A percentile compares a stretch with the other conserved stretches of the same genome.
Conservation (phyloP, 805 yeast genomes). For the Zygosaccharomyces bisporus region DNA sequence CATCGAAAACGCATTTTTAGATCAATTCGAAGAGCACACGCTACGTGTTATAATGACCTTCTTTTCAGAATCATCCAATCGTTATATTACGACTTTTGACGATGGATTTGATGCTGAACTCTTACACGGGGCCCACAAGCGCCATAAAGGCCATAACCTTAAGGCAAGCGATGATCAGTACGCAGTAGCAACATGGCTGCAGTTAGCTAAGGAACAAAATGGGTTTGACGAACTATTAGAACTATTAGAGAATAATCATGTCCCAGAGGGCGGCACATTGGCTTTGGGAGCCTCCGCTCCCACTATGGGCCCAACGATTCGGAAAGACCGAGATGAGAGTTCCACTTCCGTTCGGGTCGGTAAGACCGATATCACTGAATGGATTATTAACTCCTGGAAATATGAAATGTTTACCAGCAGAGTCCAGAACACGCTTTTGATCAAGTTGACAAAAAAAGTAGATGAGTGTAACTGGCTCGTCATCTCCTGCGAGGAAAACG, state of each 20-base stretch:
- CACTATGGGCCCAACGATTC: constrained; percentile 8
- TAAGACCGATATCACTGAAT: constrained; percentile 37
- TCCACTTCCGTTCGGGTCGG: constrained; percentile 32
- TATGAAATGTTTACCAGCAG: constrained; percentile 38
- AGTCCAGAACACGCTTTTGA: constrained; percentile 35
- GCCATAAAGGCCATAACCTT: constrained; percentile 24
- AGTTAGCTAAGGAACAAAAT: constrained; percentile 22
- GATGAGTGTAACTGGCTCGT: constrained; percentile 42
- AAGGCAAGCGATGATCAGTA: constrained; percentile 21
- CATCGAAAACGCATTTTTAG: constrained; percentile 40
- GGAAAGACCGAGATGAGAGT: constrained; percentile 9
- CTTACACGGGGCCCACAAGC: constrained; percentile 21
- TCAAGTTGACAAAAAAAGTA: constrained; percentile 37
- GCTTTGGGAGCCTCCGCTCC: constrained; percentile 18
- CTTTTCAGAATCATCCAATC: constrained; percentile 38
- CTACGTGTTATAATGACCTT: constrained; percentile 35
- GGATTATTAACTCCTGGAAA: constrained; percentile 42
- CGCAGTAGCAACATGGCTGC: constrained; percentile 27
- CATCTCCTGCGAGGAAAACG: constrained; percentile 34
- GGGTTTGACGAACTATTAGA: constrained; percentile 21
- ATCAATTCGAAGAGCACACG: constrained; percentile 41
- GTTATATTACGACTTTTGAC: constrained; percentile 36
- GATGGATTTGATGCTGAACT: constrained; percentile 30
- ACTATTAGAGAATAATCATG: constrained; percentile 19
- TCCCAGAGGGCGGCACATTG: constrained; percentile 17